Evolutionary conservation across 2,329 filamentous ascomycete genomes (phyloP).

Genomic region (Boeremia lycopersici): DNA sequence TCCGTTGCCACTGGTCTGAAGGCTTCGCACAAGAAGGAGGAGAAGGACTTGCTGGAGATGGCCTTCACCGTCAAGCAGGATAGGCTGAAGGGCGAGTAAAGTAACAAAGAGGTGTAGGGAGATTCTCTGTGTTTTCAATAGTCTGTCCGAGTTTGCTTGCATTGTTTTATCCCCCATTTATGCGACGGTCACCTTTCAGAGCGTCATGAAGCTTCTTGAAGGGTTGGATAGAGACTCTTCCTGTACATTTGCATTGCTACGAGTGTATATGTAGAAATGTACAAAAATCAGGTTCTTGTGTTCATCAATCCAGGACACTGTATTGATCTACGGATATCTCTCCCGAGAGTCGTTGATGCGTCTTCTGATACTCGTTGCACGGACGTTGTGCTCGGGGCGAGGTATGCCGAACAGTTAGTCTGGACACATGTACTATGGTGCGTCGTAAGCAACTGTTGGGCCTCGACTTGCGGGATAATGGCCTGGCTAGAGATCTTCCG

Average conservation of each 20-base stretch:
- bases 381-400: conserved; percentile 15
- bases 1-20: conserved; percentile 94
- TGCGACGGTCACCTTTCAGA: conserved; percentile 11
- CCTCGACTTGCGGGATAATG: conserved; percentile 14
- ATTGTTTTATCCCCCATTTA: conserved; percentile 25
- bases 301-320: neutral
- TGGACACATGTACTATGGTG: conserved; percentile 10
- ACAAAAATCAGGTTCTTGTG: conserved; percentile 31
- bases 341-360: neutral
- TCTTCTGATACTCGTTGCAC: conserved; percentile 2
- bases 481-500: conserved; percentile 15
- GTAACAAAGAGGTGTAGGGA: neutral
- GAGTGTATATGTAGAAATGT: conserved; percentile 41
- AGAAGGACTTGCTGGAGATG: conserved; percentile 77
- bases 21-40: conserved; percentile 86
- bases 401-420: conserved; percentile 15
- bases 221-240: conserved; percentile 24
- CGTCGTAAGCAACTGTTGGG: neutral
- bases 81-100: conserved; percentile 68
- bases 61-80: conserved; percentile 69
- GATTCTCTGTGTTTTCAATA: conserved; percentile 12
- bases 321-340: neutral
- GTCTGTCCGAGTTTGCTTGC: conserved; percentile 20
- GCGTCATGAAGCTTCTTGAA: conserved; percentile 11
- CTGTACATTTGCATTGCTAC: conserved; percentile 36